Percentiles rank a stretch among this genome's conserved stretches.
phyloP scores from a whole-genome alignment of 2,329 filamentous ascomycete genomes.

The Simplicillium aogashimaense region DNA sequence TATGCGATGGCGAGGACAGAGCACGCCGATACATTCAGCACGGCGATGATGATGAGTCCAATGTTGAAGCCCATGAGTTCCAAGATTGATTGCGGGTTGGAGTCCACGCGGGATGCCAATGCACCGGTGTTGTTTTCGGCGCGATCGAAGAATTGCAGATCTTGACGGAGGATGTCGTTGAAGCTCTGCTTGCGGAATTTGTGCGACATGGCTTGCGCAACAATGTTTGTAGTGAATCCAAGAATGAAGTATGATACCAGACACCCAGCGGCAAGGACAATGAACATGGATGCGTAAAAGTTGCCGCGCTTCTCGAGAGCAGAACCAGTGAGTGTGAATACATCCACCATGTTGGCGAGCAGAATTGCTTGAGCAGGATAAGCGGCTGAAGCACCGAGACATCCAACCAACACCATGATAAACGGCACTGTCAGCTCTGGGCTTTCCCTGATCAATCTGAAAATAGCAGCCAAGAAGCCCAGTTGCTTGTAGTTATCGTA shows the following conservation, averaged over 20 bases:
- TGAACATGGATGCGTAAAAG: constrained; percentile 47
- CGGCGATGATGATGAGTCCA: constrained; percentile 27
- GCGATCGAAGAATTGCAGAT: constrained; percentile 30
- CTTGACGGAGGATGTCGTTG: constrained; percentile 19
- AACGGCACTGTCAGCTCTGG: constrained; percentile 25
- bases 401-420: constrained; percentile 19
- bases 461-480: constrained; percentile 18
- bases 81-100: constrained; percentile 27
- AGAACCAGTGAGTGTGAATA: constrained; percentile 24
- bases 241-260: constrained; percentile 31
- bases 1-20: constrained; percentile 27
- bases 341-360: constrained; percentile 27
- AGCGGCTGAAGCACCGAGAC: constrained; percentile 19
- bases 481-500: constrained; percentile 22
- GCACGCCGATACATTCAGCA: constrained; percentile 27
- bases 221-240: constrained; percentile 23
- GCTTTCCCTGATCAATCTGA: constrained; percentile 24
- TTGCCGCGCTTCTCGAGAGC: constrained; percentile 29
- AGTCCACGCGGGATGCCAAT: constrained; percentile 19
- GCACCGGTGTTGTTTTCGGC: constrained; percentile 21
- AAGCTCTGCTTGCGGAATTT: constrained; percentile 19
- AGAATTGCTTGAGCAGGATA: constrained; percentile 34
- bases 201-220: constrained; percentile 17
- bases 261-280: constrained; percentile 35
- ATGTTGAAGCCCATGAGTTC: constrained; percentile 35